Conservation (phyloP, 2,329 filamentous ascomycete genomes). For the Elsinoe fawcettii region DNA sequence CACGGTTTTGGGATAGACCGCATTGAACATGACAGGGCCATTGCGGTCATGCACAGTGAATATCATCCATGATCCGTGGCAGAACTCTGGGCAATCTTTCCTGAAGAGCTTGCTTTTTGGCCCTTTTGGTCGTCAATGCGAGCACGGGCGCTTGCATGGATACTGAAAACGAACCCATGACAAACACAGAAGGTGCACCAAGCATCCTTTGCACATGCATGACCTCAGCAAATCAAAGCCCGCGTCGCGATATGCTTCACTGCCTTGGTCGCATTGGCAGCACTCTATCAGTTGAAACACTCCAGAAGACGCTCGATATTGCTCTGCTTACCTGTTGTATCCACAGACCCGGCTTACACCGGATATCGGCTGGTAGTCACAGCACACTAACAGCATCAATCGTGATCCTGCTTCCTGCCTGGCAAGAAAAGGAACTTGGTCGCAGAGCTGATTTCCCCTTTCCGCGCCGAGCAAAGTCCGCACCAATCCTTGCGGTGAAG, state of each 20-base stretch:
- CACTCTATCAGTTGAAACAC: neutral
- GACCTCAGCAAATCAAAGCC: neutral
- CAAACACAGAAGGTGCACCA: slow-evolving; percentile 11
- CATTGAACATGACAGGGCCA: neutral
- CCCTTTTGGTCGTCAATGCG: neutral
- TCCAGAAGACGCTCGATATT: neutral
- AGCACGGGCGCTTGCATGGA: slow-evolving; percentile 11
- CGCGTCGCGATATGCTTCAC: neutral
- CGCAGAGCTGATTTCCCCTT: neutral
- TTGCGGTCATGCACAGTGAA: neutral
- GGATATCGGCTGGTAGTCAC: neutral
- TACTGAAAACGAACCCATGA: neutral
- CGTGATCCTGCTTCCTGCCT: neutral
- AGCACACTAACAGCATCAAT: neutral
- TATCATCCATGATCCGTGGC: neutral
- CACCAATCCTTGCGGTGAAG: slow-evolving; percentile 2
- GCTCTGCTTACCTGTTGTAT: neutral
- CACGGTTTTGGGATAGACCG: slow-evolving; percentile 2
- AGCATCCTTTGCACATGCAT: neutral
- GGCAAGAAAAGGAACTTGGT: neutral
- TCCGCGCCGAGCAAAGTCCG: slow-evolving; percentile 7
- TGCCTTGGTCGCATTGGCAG: neutral
- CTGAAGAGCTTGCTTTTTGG: slow-evolving; percentile 8
- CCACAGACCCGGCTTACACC: slow-evolving; percentile 6
- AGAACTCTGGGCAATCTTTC: neutral